Percentiles rank a stretch among this genome's conserved stretches.
These are phyloP conservation scores for Pseudogymnoascus sp. DNA, from an alignment of 2,329 filamentous ascomycete genomes.

Conservation along the genomic window DNA sequence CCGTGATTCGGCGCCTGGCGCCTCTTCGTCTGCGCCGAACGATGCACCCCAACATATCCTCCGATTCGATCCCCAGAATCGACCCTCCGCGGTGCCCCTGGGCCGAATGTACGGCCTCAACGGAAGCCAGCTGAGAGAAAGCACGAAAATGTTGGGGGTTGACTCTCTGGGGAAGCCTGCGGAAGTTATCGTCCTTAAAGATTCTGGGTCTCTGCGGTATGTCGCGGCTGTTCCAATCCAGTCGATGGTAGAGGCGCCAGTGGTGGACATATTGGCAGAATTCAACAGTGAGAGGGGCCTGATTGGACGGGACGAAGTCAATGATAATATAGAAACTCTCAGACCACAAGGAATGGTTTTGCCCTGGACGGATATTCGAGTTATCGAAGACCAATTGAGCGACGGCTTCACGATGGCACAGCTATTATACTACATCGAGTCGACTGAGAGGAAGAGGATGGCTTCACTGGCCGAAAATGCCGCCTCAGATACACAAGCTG, in stretches of 20 bases:
- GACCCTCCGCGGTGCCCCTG: background rate
- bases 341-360: constrained; percentile 18
- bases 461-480: constrained; percentile 1
- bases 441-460: background rate
- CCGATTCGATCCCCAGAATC: background rate
- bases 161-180: constrained; percentile 20
- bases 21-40: constrained; percentile 1
- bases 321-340: constrained; percentile 24
- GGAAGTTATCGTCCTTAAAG: constrained; percentile 26
- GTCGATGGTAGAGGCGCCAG: constrained; percentile 11
- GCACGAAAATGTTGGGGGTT: constrained; percentile 16
- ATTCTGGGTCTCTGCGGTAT: constrained; percentile 16
- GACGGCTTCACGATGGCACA: constrained; percentile 24
- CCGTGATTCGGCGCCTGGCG: background rate
- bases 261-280: constrained; percentile 24
- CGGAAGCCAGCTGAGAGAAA: constrained; percentile 17
- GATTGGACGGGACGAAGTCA: constrained; percentile 20
- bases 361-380: constrained; percentile 22
- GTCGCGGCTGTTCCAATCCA: background rate
- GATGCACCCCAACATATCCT: background rate
- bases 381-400: constrained; percentile 21
- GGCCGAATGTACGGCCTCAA: constrained; percentile 17
- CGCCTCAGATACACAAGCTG: background rate
- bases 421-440: constrained; percentile 21
- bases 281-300: constrained; percentile 25